Conservation (phyloP, 768 basidiomycete species). For the Phaffia australis region DNA sequence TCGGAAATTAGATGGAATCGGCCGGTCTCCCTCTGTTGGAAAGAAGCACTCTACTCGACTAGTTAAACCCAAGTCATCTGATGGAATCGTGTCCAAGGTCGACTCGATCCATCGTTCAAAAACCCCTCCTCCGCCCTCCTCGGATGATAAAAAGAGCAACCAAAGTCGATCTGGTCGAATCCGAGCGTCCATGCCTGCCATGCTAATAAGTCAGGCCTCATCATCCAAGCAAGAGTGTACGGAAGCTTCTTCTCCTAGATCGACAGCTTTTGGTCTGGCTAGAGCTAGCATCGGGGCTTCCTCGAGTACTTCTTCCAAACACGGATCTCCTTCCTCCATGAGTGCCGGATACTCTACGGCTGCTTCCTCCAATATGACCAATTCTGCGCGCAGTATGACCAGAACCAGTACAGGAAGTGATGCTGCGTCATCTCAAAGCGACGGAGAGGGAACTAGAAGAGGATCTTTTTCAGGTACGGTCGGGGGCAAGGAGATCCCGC, state of each 20-base stretch:
- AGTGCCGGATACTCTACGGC: conserved; percentile 15
- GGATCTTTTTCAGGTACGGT: neutral
- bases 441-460: conserved; percentile 9
- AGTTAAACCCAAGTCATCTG: conserved; percentile 6
- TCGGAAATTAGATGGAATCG: conserved; percentile 19
- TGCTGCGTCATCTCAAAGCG: conserved; percentile 11
- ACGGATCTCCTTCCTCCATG: conserved; percentile 20
- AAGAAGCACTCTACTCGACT: conserved; percentile 1
- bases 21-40: conserved; percentile 11
- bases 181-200: conserved; percentile 17
- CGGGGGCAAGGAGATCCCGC: conserved; percentile 51
- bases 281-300: conserved; percentile 14
- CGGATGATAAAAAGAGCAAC: neutral
- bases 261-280: neutral
- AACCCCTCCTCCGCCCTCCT: conserved; percentile 10
- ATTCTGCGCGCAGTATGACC: neutral
- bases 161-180: conserved; percentile 1
- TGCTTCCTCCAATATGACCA: conserved; percentile 3
- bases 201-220: neutral
- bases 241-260: conserved; percentile 3
- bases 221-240: too few species aligned
- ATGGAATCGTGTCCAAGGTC: neutral
- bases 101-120: conserved; percentile 7
- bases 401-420: conserved; percentile 21
- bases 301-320: conserved; percentile 19